Evolutionary conservation across 1,284 basidiomycete genomes (phyloP).

Genomic region (Irpex sp.): DNA sequence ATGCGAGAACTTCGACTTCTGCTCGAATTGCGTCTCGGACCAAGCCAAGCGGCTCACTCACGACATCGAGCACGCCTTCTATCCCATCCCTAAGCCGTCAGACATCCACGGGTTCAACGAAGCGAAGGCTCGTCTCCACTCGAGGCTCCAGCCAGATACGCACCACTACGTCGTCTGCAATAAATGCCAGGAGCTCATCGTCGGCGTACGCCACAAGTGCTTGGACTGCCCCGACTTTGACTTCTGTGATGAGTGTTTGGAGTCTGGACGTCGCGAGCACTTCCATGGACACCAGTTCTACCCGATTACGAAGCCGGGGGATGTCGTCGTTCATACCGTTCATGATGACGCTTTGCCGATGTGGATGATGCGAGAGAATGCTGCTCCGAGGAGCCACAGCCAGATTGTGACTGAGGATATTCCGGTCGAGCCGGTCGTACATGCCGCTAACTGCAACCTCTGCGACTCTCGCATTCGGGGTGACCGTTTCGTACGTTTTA

Average conservation of each 20-base stretch:
- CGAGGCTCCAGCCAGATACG: conserved; percentile 30
- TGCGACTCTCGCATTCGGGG: conserved; percentile 72
- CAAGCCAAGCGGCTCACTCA: conserved; percentile 15
- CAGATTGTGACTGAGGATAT: conserved; percentile 10
- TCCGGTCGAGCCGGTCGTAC: conserved; percentile 31
- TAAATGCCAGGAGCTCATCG: conserved; percentile 47
- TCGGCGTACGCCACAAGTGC: conserved; percentile 71
- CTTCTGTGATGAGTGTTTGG: conserved; percentile 59
- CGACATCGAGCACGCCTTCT: conserved; percentile 50
- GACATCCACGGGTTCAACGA: conserved; percentile 37
- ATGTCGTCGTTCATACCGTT: conserved; percentile 60
- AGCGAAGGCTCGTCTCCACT: conserved; percentile 43
- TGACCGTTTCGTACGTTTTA: conserved; percentile 45
- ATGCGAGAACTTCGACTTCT: conserved; percentile 72
- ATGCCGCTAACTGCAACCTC: conserved; percentile 68
- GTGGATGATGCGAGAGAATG: not conserved
- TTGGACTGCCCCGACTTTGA: conserved; percentile 76
- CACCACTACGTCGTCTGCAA: conserved; percentile 59
- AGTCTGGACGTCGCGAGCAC: conserved; percentile 17
- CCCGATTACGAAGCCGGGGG: conserved; percentile 59
- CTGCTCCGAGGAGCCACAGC: not conserved
- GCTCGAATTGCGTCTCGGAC: conserved; percentile 46
- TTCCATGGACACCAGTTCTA: conserved; percentile 55
- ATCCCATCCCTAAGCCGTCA: conserved; percentile 58
- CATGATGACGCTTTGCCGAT: conserved; percentile 35